These are phyloP conservation scores for Rachicladosporium sp. DNA, from an alignment of 2,329 filamentous ascomycete species.

Conservation along the genomic window DNA sequence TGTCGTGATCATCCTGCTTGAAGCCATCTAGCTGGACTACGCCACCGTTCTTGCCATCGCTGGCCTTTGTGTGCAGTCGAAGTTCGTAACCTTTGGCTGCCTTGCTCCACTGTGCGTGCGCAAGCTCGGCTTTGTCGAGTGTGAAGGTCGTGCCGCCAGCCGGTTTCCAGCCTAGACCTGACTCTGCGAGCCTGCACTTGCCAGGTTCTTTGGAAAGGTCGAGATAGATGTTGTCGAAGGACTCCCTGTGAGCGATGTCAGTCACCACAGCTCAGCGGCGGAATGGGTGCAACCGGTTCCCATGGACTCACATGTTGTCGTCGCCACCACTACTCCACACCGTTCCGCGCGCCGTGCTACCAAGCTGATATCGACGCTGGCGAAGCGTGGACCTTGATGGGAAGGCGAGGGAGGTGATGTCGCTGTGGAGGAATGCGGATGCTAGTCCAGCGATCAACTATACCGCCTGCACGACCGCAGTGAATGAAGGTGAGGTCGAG, in stretches of 20 bases:
- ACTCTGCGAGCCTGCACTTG: constrained; percentile 90
- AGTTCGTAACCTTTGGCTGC: constrained; percentile 87
- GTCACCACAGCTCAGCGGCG: not conserved
- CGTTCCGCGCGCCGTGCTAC: too few species aligned
- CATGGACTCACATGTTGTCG: too few species aligned
- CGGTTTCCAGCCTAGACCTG: constrained; percentile 91
- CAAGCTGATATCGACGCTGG: too few species aligned
- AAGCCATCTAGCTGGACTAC: constrained; percentile 94
- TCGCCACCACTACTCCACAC: too few species aligned
- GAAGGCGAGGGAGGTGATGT: too few species aligned
- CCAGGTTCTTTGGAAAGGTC: constrained; percentile 87
- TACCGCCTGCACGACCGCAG: too few species aligned
- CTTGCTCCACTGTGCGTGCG: constrained; percentile 83
- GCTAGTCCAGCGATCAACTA: too few species aligned
- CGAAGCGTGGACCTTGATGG: too few species aligned
- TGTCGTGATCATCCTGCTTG: constrained; percentile 83
- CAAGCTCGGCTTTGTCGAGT: constrained; percentile 74
- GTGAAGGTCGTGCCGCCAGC: constrained; percentile 86
- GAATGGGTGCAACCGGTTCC: too few species aligned
- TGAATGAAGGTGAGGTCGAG: too few species aligned
- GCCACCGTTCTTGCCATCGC: constrained; percentile 49
- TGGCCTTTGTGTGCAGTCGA: constrained; percentile 58
- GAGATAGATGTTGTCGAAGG: constrained; percentile 93
- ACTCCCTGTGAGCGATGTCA: constrained; percentile 49
- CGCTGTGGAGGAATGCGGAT: too few species aligned